phyloP scores from a whole-genome alignment of 2,329 filamentous ascomycete genomes.

The Annulohypoxylon truncatum region DNA sequence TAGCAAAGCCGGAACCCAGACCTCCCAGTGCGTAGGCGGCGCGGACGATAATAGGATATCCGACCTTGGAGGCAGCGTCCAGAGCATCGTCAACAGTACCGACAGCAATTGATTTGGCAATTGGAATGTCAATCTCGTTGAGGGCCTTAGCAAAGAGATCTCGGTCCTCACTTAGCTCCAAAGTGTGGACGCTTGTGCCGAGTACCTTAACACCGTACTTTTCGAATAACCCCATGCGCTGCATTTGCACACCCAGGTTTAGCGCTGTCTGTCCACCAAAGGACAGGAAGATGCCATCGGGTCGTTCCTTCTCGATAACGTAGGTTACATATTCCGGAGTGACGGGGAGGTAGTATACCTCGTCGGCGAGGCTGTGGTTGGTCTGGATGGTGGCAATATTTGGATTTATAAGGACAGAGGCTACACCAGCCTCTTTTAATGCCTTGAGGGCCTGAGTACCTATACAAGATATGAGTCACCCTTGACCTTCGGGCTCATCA shows the following conservation, averaged over 20 bases:
- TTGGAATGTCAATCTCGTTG: conserved; percentile 97
- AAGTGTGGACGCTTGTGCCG: conserved; percentile 91
- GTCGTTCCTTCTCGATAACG: conserved; percentile 94
- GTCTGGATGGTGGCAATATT: conserved; percentile 99
- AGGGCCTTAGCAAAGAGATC: conserved; percentile 96
- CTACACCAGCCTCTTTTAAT: conserved; percentile 91
- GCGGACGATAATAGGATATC: conserved; percentile 97
- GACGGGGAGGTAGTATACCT: conserved; percentile 98
- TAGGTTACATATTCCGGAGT: conserved; percentile 98
- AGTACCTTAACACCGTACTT: conserved; percentile 96
- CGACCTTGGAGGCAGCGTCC: conserved; percentile 84
- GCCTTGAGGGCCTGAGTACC: conserved; percentile 97
- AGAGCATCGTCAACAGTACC: conserved; percentile 91
- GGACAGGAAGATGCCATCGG: conserved; percentile 96
- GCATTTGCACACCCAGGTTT: conserved; percentile 97
- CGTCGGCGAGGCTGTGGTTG: conserved; percentile 93
- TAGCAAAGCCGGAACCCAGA: conserved; percentile 94
- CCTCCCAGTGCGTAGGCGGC: conserved; percentile 97
- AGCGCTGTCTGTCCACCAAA: conserved; percentile 98
- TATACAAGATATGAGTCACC: conserved; percentile 55
- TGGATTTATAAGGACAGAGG: conserved; percentile 94
- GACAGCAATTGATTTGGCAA: conserved; percentile 95
- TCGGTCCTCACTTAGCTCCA: conserved; percentile 95
- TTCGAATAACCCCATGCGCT: conserved; percentile 94
- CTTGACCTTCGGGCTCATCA: conserved; percentile 17